These are phyloP conservation scores for Graphilbum fragrans DNA, from an alignment of 2,329 filamentous ascomycete species.

Conservation along the genomic window DNA sequence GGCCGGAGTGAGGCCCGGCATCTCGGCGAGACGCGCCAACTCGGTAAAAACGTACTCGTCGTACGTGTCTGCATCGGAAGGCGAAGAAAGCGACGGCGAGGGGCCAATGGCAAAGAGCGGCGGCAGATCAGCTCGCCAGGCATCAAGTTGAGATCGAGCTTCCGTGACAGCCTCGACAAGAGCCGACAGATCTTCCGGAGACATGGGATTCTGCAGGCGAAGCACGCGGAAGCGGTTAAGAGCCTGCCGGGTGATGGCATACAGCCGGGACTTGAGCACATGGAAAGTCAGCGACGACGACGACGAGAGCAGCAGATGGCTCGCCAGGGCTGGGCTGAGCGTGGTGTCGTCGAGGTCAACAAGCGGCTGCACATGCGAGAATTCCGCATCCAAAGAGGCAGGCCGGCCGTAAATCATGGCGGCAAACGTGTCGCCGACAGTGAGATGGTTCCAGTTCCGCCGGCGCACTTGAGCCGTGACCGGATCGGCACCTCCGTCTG, in stretches of 20 bases:
- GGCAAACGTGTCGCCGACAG: slow-evolving; percentile 16
- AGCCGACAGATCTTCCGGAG: slow-evolving; percentile 9
- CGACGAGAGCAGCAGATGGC: not conserved
- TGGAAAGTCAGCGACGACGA: slow-evolving; percentile 13
- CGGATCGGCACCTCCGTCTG: too few relatives aligned
- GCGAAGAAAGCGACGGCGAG: too few relatives aligned
- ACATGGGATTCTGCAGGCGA: slow-evolving; percentile 10
- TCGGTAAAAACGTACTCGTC: not conserved
- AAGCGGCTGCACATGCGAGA: slow-evolving; percentile 13
- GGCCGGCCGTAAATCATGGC: slow-evolving; percentile 18
- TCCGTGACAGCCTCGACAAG: slow-evolving; percentile 9
- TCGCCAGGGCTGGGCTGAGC: not conserved
- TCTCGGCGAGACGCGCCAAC: not conserved
- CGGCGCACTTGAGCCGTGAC: slow-evolving; percentile 12
- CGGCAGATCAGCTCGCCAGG: slow-evolving; percentile 8
- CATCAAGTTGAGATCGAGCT: slow-evolving; percentile 6
- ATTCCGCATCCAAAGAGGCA: slow-evolving; percentile 15
- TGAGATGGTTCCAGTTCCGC: slow-evolving; percentile 19
- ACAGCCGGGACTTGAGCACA: slow-evolving; percentile 15
- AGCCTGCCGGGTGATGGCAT: slow-evolving; percentile 15
- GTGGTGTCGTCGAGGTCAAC: slow-evolving; percentile 14
- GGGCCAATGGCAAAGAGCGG: slow-evolving; percentile 5
- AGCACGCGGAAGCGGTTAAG: slow-evolving; percentile 15
- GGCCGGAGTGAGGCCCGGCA: not conserved
- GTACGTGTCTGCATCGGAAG: not conserved